Percentiles rank a stretch among this genome's conserved stretches.
Conservation (phyloP, 768 basidiomycete species). For the Cubamyces sp. region DNA sequence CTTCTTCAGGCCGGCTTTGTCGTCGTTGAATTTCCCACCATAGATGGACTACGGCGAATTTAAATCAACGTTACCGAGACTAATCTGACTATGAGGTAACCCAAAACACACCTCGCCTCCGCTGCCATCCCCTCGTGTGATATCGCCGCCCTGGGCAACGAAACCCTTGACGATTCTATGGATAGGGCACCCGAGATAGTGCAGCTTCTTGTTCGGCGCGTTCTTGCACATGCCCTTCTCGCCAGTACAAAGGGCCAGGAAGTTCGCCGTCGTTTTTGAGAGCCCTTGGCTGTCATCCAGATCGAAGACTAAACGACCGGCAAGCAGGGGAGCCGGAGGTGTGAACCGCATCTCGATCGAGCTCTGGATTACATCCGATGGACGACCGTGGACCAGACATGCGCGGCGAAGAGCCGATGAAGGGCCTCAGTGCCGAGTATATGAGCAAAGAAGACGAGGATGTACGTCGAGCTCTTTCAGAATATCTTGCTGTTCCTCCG, state of each 20-base stretch:
- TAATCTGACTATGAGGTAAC: not conserved
- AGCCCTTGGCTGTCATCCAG: conserved; percentile 44
- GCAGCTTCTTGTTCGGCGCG: conserved; percentile 48
- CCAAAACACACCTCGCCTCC: conserved; percentile 52
- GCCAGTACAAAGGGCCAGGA: conserved; percentile 50
- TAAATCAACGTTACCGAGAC: not conserved
- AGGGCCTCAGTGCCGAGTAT: not conserved
- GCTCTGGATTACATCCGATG: conserved; percentile 26
- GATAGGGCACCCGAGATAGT: conserved; percentile 47
- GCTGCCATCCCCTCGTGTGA: conserved; percentile 55
- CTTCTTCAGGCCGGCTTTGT: conserved; percentile 52
- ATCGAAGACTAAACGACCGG: conserved; percentile 46
- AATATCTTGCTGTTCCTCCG: conserved; percentile 48
- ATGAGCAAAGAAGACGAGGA: not conserved
- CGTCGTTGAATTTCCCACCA: conserved; percentile 53
- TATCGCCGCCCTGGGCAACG: conserved; percentile 57
- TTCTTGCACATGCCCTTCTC: conserved; percentile 50
- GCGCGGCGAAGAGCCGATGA: not conserved
- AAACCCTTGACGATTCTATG: conserved; percentile 54
- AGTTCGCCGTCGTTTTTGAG: conserved; percentile 52
- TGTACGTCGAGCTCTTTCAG: conserved; percentile 42
- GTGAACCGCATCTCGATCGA: conserved; percentile 39
- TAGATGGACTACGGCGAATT: conserved; percentile 44
- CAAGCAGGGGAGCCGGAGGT: conserved; percentile 42
- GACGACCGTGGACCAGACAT: not conserved